phyloP scores from a whole-genome alignment of 139 green algal species.

The Micromonas pusilla region DNA sequence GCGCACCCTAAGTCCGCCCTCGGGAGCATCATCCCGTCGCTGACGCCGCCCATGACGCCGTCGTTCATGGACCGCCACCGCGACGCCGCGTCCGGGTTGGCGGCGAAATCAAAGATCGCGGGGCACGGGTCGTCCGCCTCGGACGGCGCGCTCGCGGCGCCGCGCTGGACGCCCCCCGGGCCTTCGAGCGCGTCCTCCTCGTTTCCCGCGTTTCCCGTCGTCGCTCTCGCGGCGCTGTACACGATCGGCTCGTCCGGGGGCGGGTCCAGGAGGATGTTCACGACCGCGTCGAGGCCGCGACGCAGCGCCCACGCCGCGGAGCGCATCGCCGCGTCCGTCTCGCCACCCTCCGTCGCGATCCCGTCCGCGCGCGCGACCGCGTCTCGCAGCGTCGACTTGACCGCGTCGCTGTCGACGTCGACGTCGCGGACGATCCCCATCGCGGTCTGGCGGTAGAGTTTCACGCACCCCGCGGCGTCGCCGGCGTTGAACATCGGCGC shows the following conservation, averaged over 20 bases:
- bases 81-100: neutral
- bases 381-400: neutral
- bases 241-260: neutral
- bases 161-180: neutral
- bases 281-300: neutral
- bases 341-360: neutral
- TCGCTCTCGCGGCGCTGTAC: neutral
- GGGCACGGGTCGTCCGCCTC: neutral
- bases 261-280: neutral
- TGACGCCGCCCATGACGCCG: constrained; percentile 18
- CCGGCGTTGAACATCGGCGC: neutral
- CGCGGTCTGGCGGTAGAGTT: neutral
- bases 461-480: neutral
- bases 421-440: neutral
- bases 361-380: neutral
- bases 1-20: neutral
- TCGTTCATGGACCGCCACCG: constrained; percentile 5
- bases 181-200: neutral
- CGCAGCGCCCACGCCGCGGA: neutral
- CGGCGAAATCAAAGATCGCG: neutral
- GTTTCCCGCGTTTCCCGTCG: neutral
- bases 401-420: neutral
- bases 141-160: neutral
- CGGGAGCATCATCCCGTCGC: neutral
- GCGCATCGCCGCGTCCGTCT: neutral